Evolutionary conservation across 2,329 filamentous ascomycete species (phyloP).

Genomic region (Cladosporium halotolerans): DNA sequence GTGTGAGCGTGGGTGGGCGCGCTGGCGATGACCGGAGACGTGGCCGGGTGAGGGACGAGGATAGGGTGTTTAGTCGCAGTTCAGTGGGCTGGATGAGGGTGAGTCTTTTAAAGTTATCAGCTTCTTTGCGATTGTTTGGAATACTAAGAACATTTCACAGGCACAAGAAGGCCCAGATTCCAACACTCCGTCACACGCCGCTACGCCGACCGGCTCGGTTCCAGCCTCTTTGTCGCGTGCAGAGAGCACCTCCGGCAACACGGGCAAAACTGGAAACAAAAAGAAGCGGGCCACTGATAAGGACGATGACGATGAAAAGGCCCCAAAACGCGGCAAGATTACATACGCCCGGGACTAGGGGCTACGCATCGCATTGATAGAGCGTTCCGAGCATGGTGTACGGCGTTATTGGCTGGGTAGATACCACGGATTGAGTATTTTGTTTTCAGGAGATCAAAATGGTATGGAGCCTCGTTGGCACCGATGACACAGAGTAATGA

Average conservation of each 20-base stretch:
- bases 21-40: conserved; percentile 56
- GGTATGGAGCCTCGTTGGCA: not conserved
- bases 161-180: conserved; percentile 28
- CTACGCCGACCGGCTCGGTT: conserved; percentile 42
- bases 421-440: not conserved
- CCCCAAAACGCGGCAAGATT: conserved; percentile 44
- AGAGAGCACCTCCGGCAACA: conserved; percentile 32
- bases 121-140: not conserved
- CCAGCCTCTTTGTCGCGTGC: conserved; percentile 38
- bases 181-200: conserved; percentile 40
- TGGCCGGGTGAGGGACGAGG: conserved; percentile 58
- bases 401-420: conserved; percentile 5
- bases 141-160: conserved; percentile 13
- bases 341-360: conserved; percentile 43
- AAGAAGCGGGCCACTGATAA: conserved; percentile 41
- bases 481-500: too few relatives aligned
- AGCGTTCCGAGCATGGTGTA: conserved; percentile 13
- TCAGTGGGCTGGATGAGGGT: conserved; percentile 33
- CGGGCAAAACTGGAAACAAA: conserved; percentile 36
- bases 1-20: conserved; percentile 45
- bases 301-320: conserved; percentile 41
- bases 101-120: conserved; percentile 1
- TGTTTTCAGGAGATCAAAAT: not conserved
- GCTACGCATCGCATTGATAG: not conserved
- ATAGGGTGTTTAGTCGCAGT: conserved; percentile 58